Base-by-base conservation (phyloP, 352 stramenopile genomes). In the Plasmopara muralis region DNA sequence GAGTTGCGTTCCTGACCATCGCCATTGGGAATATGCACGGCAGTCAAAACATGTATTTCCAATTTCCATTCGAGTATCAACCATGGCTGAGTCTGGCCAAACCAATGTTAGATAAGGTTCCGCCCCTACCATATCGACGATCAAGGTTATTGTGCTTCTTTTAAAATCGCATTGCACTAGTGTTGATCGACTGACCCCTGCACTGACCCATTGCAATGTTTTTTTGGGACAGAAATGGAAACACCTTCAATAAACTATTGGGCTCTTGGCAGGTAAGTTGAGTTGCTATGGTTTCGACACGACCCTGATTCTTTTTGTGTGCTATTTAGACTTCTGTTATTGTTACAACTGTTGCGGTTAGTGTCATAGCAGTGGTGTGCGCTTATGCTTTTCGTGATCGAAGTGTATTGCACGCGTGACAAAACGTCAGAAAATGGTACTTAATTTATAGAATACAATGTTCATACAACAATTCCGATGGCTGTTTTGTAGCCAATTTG, bases 21-120 rank as follows among this genome's bases (percentile, higher is more conserved):
- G 20, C 20, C 20, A 25, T 25, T 25, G 20, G 20, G 20, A 25
- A 25, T 25, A 25, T 25, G 20, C 20, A 25, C 28, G 6, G n/a
- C n/a, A 78, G 63, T 10, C 35, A 39, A 20, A 57, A 46, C 30
- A 44, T 49, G 57, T 77, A 66, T 39, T 75, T 81, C 43, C 60
- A 57, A 43, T 73, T 59, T 49, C 68, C 67, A 20, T 73, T 66
- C 15, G 41, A 60, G 28, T 70, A 68, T 15, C 70, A 77, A 50
- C 35, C 48, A 8, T 76, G 67, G 67, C 47, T 53, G 5, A 70
- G 63, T 40, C 35, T 62, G 13, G 58, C 35, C 4, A 46, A 54
- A 31, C 66, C 66, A 16, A 46, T 71, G 28, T 47, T 73, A 6
- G 47, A 62, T 38, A 40, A 57, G 25, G 53, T 69, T 35, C 56